A percentile compares a stretch with the other conserved stretches of the same genome.
phyloP scores from a whole-genome alignment of 1,139 yeast species.

The Debaryomycetaceae sp. region DNA sequence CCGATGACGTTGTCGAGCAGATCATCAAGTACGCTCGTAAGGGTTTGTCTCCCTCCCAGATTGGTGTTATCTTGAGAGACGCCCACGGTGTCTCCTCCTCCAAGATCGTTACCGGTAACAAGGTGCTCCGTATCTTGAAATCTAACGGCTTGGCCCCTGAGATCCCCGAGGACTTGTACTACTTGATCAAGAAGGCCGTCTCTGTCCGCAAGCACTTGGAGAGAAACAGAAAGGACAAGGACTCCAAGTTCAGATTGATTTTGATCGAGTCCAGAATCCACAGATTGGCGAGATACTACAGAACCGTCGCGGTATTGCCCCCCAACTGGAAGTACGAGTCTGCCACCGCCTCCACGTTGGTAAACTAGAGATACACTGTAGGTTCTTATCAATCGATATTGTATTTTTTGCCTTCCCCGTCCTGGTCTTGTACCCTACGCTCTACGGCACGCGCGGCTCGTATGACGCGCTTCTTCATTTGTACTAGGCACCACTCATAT shows the following conservation, averaged over 20 bases:
- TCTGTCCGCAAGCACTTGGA: conserved; percentile 99
- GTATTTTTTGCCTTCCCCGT: too few relatives aligned
- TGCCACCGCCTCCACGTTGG: conserved; percentile 99
- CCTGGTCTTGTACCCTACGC: too few relatives aligned
- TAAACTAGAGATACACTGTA: conserved; percentile 76
- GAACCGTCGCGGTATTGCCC: conserved; percentile 97
- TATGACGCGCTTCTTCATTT: too few relatives aligned
- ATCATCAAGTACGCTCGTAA: conserved; percentile 99
- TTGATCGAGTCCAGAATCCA: conserved; percentile 99
- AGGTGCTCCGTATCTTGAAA: conserved; percentile 97
- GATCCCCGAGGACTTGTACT: conserved; percentile 99
- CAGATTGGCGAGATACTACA: conserved; percentile 99
- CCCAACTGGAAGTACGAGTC: conserved; percentile 99
- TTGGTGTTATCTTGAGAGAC: conserved; percentile 99
- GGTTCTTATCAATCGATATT: too few relatives aligned
- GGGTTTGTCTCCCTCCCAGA: conserved; percentile 99
- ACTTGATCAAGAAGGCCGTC: conserved; percentile 98
- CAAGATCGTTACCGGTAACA: conserved; percentile 98
- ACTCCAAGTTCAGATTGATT: conserved; percentile 99
- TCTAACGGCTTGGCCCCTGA: conserved; percentile 99
- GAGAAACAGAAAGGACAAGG: conserved; percentile 99
- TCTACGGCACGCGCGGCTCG: too few relatives aligned
- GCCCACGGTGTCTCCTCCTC: conserved; percentile 99
- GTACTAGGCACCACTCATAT: too few relatives aligned
- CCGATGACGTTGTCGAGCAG: conserved; percentile 96